Base-by-base conservation (phyloP, 2,329 filamentous ascomycete genomes). In the Huntiella abstrusa region DNA sequence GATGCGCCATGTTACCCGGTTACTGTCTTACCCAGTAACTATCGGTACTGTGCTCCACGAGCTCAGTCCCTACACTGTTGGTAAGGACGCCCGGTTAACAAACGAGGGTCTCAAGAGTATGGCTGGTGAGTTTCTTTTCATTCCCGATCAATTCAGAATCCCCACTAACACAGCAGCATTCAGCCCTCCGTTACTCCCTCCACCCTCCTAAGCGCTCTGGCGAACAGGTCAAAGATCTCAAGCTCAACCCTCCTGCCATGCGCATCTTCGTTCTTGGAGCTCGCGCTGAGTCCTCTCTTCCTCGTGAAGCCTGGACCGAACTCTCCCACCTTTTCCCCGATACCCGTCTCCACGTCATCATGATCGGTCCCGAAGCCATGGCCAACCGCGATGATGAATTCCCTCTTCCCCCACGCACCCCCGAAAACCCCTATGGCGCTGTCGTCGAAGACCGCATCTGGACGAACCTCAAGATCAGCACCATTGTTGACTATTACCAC, bases 401-500 rank as follows among this genome's bases (percentile, higher is more conserved):
- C 58, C 91, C 91, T 1, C 70, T 96, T 1, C 91, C 92, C 1
- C 74, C 83, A 54, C 78, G 87, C 47, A 95, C 85, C 1, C 68
- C 87, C 0, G 65, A 68, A 7, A 98, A 98, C 58, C 91, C 91
- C 1, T 98, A 87, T 55, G 91, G 91, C 37, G 84, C 83, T n/a
- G 72, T 98, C 45, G 75, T 95, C 11, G 92, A 98, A 64, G 88
- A 93, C 60, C 77, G 88, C 45, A 71, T 98, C 6, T 84, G 81
- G 58, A 77, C 81, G 47, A 80, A 81, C 53, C 77, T 96, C 75
- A 98, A 98, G 68, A 93, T 98, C 57, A 91, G 81, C 60, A 98
- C 92, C 0, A 94, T 87, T 57, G 88, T 96, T 44, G 91, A 98
- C 55, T 95, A 98, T 65, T 98, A 92, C 66, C 88, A 98, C 63